Percentiles rank a stretch among this genome's conserved stretches.
These are phyloP conservation scores for Suillus tomentosus DNA, from an alignment of 768 basidiomycete species.

Conservation along the genomic window DNA sequence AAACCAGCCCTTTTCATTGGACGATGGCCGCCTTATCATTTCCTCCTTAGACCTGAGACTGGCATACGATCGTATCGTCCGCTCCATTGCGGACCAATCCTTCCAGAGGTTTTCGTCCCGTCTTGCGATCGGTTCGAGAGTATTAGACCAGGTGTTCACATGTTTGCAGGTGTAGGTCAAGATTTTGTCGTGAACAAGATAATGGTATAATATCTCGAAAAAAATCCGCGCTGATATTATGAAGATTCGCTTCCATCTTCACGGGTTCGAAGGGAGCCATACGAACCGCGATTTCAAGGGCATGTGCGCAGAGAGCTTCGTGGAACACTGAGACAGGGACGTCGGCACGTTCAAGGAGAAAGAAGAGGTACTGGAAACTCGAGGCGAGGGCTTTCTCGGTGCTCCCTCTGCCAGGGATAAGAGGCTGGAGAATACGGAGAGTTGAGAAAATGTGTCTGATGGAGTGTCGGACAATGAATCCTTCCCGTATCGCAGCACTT, in stretches of 20 bases:
- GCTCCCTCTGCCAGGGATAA: neutral
- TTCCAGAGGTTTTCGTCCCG: neutral
- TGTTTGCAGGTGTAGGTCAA: slow-evolving; percentile 3
- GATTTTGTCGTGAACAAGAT: slow-evolving; percentile 5
- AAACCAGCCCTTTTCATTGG: neutral
- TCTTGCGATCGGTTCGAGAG: neutral
- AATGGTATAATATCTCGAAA: neutral
- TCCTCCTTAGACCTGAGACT: neutral
- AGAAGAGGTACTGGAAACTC: neutral
- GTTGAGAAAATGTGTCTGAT: neutral
- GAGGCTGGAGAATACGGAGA: neutral
- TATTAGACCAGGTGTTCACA: neutral
- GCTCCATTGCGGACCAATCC: neutral
- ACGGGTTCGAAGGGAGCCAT: neutral
- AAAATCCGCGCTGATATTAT: neutral
- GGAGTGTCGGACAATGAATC: neutral
- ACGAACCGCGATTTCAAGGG: neutral
- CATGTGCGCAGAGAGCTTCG: neutral
- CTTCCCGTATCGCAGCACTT: neutral
- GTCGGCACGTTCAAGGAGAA: neutral
- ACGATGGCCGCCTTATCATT: neutral
- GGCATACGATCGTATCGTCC: neutral
- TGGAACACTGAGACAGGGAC: neutral
- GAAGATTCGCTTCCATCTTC: neutral
- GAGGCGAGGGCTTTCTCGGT: too few relatives aligned